These are phyloP conservation scores for Aeschynomene evenia DNA, from an alignment of 306 rosid genomes.

Conservation along the genomic window DNA sequence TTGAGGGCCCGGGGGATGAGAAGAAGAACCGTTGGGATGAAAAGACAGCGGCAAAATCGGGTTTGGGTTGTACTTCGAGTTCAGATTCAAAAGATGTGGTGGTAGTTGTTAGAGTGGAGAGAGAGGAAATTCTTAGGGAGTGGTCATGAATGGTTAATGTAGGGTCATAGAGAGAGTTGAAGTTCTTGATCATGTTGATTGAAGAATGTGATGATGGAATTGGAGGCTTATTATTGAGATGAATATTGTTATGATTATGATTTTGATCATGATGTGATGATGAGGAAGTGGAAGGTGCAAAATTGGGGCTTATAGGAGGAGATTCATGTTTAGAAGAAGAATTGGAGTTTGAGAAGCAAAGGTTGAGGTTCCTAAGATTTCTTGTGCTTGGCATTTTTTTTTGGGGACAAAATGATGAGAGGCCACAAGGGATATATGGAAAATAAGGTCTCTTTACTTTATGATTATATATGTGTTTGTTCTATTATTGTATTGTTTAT, in stretches of 20 bases:
- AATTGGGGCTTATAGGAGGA: slow-evolving; percentile 28
- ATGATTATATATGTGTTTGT: background rate
- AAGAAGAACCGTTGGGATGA: slow-evolving; percentile 93
- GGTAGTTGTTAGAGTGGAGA: slow-evolving; percentile 31
- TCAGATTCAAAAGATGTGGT: slow-evolving; percentile 13
- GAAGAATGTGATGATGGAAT: slow-evolving; percentile 37
- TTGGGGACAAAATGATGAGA: background rate
- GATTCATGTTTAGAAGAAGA: slow-evolving; percentile 21
- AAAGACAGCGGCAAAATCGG: slow-evolving; percentile 64
- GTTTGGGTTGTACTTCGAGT: slow-evolving; percentile 11
- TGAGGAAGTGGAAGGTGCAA: background rate
- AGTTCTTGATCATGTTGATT: slow-evolving; percentile 52
- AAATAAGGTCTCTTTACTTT: background rate
- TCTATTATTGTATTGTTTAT: slow-evolving; percentile 4
- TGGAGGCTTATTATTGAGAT: slow-evolving; percentile 14
- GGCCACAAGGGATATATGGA: background rate
- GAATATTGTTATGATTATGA: background rate
- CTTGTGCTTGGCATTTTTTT: slow-evolving; percentile 51
- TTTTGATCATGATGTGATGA: background rate
- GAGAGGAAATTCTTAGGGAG: slow-evolving; percentile 38
- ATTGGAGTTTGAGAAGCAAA: slow-evolving; percentile 70
- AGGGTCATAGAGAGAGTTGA: slow-evolving; percentile 81
- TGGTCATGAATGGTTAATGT: slow-evolving; percentile 26
- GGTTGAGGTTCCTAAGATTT: slow-evolving; percentile 35
- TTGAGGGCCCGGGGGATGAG: slow-evolving; percentile 85